These are phyloP conservation scores for Fusarium falciforme DNA, from an alignment of 2,329 filamentous ascomycete genomes.

Conservation along the genomic window DNA sequence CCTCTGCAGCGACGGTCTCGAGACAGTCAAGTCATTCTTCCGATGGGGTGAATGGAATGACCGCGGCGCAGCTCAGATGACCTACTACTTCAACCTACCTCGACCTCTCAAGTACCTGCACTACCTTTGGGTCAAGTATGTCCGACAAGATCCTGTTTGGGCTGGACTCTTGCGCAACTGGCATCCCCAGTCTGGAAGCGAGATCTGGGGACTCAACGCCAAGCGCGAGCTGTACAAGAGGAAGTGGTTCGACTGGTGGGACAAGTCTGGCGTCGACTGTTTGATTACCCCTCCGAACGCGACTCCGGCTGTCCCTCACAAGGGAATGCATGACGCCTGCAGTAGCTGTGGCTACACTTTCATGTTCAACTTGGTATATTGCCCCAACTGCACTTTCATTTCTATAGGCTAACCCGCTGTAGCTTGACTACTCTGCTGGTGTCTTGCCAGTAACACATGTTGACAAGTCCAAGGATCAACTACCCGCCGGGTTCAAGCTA, in stretches of 20 bases:
- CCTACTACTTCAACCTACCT: slow-evolving; percentile 78
- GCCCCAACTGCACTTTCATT: neutral
- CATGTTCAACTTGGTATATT: slow-evolving; percentile 83
- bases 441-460: slow-evolving; percentile 89
- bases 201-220: slow-evolving; percentile 86
- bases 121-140: slow-evolving; percentile 89
- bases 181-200: slow-evolving; percentile 76
- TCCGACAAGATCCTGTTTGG: slow-evolving; percentile 81
- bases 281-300: slow-evolving; percentile 89
- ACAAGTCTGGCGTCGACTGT: slow-evolving; percentile 77
- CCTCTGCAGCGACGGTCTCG: slow-evolving; percentile 85
- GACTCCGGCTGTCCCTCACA: slow-evolving; percentile 87
- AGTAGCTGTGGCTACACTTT: slow-evolving; percentile 94
- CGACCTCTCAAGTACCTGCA: slow-evolving; percentile 84
- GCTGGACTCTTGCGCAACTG: slow-evolving; percentile 80
- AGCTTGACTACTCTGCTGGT: slow-evolving; percentile 88
- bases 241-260: slow-evolving; percentile 89
- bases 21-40: slow-evolving; percentile 82
- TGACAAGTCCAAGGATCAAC: slow-evolving; percentile 73
- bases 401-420: slow-evolving; percentile 6
- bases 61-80: slow-evolving; percentile 79
- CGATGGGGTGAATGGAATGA: slow-evolving; percentile 84
- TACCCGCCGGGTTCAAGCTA: slow-evolving; percentile 70
- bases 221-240: slow-evolving; percentile 82
- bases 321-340: slow-evolving; percentile 86